Evolutionary conservation across 257 asterid species (phyloP).

Genomic region (Paraleonurus japonicus): DNA sequence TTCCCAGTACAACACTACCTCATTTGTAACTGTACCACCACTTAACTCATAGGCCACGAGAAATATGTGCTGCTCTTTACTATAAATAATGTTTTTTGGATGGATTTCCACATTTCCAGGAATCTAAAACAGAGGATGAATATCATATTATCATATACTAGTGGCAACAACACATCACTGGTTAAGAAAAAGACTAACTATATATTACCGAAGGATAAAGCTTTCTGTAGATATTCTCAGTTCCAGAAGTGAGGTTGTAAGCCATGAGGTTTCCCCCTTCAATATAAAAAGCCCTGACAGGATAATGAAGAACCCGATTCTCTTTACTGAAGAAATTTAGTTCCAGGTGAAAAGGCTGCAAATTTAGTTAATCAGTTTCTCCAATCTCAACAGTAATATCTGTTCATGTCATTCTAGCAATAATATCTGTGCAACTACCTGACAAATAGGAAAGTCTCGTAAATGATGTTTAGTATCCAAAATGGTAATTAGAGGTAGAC

Average conservation of each 20-base stretch:
- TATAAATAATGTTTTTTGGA: constrained; percentile 64
- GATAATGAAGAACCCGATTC: constrained; percentile 92
- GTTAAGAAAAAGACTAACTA: constrained; percentile 13
- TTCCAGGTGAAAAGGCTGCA: constrained; percentile 95
- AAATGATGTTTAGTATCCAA: constrained; percentile 69
- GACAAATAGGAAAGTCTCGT: constrained; percentile 84
- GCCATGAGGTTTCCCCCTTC: constrained; percentile 96
- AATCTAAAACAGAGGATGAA: constrained; percentile 51
- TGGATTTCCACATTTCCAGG: constrained; percentile 90
- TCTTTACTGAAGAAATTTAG: constrained; percentile 86
- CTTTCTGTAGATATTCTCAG: constrained; percentile 85
- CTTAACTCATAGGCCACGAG: constrained; percentile 76
- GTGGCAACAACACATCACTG: constrained; percentile 15
- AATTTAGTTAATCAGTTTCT: constrained; percentile 28
- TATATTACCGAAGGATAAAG: constrained; percentile 77
- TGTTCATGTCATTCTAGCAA: constrained; percentile 12
- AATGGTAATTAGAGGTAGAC: constrained; percentile 83
- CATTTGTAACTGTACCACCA: constrained; percentile 66
- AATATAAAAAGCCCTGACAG: constrained; percentile 87
- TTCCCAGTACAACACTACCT: constrained; percentile 94
- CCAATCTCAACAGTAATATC: constrained; percentile 18
- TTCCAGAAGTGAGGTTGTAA: constrained; percentile 86
- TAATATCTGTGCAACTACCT: constrained; percentile 46
- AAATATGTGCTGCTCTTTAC: constrained; percentile 89
- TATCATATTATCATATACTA: constrained; percentile 25